These are phyloP conservation scores for Podosphaera xanthii DNA, from an alignment of 2,329 filamentous ascomycete genomes.

Conservation along the genomic window DNA sequence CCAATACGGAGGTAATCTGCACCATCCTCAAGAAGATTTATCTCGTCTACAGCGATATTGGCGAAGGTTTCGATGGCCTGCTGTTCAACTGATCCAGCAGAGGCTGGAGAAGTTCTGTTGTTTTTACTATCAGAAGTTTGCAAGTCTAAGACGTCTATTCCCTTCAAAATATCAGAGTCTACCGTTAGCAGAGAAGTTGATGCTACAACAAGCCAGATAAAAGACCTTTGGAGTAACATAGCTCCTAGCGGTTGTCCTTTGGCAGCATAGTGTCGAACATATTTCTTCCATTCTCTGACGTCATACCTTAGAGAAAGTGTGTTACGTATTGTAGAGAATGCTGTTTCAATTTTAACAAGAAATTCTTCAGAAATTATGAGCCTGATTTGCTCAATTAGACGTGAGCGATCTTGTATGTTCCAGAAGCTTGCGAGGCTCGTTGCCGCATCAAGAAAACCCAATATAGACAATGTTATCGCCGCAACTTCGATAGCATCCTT, in stretches of 20 bases:
- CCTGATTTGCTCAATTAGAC: constrained; percentile 48
- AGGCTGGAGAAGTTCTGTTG: constrained; percentile 21
- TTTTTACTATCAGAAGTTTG: constrained; percentile 31
- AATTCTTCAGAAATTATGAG: constrained; percentile 64
- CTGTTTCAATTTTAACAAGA: constrained; percentile 66
- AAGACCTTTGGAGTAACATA: constrained; percentile 74
- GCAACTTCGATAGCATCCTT: constrained; percentile 47
- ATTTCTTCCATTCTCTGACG: constrained; percentile 70
- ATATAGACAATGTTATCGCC: constrained; percentile 60
- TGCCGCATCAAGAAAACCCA: constrained; percentile 73
- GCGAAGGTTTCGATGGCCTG: constrained; percentile 40
- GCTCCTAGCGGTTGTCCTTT: constrained; percentile 65
- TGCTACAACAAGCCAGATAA: constrained; percentile 64
- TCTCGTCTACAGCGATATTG: constrained; percentile 55
- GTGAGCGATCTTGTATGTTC: constrained; percentile 48
- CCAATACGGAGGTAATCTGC: constrained; percentile 76
- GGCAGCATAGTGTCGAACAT: constrained; percentile 60
- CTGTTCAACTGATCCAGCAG: constrained; percentile 26
- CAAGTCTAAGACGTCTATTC: constrained; percentile 47
- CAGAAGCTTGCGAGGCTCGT: constrained; percentile 63
- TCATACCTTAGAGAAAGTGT: constrained; percentile 39
- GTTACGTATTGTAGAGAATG: constrained; percentile 76
- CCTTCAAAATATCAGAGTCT: constrained; percentile 33
- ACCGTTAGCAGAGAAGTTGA: constrained; percentile 52
- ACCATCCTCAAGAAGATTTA: constrained; percentile 68